Evolutionary conservation across 148 eudicot genomes (phyloP).

Genomic region (Chenopodium suecicum): DNA sequence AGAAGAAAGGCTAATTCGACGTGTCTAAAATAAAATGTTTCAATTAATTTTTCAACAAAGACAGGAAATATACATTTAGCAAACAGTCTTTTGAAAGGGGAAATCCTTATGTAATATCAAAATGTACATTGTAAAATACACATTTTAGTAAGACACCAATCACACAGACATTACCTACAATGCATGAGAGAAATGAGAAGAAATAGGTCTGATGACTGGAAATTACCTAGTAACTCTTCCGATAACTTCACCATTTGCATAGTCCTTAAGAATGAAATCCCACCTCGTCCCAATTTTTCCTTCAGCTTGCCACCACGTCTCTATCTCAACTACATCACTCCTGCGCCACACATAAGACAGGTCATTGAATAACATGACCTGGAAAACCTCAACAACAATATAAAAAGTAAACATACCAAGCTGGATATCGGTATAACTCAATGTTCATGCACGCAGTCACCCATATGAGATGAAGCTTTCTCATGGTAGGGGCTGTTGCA

Average conservation of each 20-base stretch:
- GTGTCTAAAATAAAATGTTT: background rate
- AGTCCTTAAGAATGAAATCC: slow-evolving; percentile 85
- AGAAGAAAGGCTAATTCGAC: background rate
- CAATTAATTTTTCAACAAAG: background rate
- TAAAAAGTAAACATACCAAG: slow-evolving; percentile 49
- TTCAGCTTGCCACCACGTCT: slow-evolving; percentile 97
- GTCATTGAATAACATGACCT: slow-evolving; percentile 7
- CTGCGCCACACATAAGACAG: slow-evolving; percentile 36
- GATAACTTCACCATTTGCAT: slow-evolving; percentile 75
- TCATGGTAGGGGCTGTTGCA: slow-evolving; percentile 87
- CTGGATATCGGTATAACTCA: slow-evolving; percentile 86
- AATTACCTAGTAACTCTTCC: slow-evolving; percentile 89
- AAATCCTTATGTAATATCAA: background rate
- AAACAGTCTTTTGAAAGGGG: background rate
- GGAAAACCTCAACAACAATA: background rate
- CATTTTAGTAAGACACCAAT: background rate
- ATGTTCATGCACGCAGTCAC: slow-evolving; percentile 98
- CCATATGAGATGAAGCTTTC: slow-evolving; percentile 75
- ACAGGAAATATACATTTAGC: background rate
- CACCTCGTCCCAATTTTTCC: slow-evolving; percentile 85
- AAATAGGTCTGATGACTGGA: slow-evolving; percentile 1
- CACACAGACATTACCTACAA: background rate
- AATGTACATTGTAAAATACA: background rate
- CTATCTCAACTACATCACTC: slow-evolving; percentile 95
- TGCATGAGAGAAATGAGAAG: background rate